Conservation (phyloP, 1,284 basidiomycete species). For the Naganishia cerealis region DNA sequence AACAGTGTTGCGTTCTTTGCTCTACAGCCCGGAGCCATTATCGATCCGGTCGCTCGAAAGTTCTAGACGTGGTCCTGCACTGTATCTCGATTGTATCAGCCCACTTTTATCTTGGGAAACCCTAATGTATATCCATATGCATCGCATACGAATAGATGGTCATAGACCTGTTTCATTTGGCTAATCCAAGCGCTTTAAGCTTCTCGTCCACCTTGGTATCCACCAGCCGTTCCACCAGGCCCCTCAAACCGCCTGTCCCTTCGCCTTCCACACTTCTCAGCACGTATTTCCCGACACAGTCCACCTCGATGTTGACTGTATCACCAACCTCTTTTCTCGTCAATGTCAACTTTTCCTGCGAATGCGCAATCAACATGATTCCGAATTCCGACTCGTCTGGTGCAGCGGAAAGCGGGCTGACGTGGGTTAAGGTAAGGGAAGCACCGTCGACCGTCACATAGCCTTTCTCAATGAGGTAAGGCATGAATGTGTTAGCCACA, state of each 20-base stretch:
- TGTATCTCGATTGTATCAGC: slow-evolving; percentile 11
- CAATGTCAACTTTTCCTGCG: slow-evolving; percentile 83
- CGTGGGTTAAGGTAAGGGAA: slow-evolving; percentile 84
- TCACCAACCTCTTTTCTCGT: slow-evolving; percentile 72
- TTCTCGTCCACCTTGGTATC: slow-evolving; percentile 62
- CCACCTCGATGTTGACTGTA: slow-evolving; percentile 85
- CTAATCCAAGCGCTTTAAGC: slow-evolving; percentile 18
- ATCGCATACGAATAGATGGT: neutral
- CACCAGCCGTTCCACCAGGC: slow-evolving; percentile 70
- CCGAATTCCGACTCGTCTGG: slow-evolving; percentile 69
- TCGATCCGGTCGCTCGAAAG: slow-evolving; percentile 69
- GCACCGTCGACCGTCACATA: slow-evolving; percentile 94
- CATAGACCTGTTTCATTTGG: slow-evolving; percentile 5
- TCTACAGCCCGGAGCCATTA: slow-evolving; percentile 64
- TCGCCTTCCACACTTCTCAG: slow-evolving; percentile 58
- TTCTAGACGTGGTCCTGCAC: slow-evolving; percentile 47
- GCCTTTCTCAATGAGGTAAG: slow-evolving; percentile 91
- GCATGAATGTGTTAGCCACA: slow-evolving; percentile 60
- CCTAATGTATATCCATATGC: neutral
- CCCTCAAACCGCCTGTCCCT: slow-evolving; percentile 59
- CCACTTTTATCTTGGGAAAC: neutral
- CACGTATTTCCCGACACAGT: slow-evolving; percentile 60
- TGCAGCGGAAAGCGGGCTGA: slow-evolving; percentile 50
- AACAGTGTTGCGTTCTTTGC: neutral
- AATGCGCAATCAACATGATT: slow-evolving; percentile 94